phyloP scores from a whole-genome alignment of 2,329 filamentous ascomycete genomes.

The Monilinia polystroma region DNA sequence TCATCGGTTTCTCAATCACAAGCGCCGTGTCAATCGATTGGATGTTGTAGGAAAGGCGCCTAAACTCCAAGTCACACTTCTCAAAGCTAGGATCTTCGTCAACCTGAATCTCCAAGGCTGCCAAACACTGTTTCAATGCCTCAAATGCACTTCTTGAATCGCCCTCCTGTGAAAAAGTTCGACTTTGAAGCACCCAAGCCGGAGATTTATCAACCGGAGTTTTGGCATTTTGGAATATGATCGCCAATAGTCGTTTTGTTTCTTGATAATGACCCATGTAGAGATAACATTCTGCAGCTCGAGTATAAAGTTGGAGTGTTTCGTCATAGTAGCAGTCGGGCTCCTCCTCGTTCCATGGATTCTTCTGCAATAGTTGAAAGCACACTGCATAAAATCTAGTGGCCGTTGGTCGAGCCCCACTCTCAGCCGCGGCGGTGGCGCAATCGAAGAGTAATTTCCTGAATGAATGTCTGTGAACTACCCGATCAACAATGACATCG shows the following conservation, averaged over 20 bases:
- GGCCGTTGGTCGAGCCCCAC: conserved; percentile 77
- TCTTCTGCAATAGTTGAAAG: conserved; percentile 72
- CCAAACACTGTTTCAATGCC: conserved; percentile 68
- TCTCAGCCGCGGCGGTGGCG: conserved; percentile 75
- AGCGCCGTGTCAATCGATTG: conserved; percentile 54
- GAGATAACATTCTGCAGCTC: conserved; percentile 78
- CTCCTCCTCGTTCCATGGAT: conserved; percentile 69
- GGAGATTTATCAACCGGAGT: conserved; percentile 77
- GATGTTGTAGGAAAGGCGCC: conserved; percentile 59
- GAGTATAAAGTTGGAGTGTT: conserved; percentile 75
- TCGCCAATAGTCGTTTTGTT: conserved; percentile 66
- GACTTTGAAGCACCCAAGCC: conserved; percentile 78
- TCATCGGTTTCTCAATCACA: conserved; percentile 46
- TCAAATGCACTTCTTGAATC: conserved; percentile 68
- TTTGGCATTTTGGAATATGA: conserved; percentile 68
- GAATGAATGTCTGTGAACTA: conserved; percentile 62
- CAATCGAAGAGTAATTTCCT: conserved; percentile 72
- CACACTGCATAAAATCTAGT: conserved; percentile 79
- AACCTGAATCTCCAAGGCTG: conserved; percentile 65
- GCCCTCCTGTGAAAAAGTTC: conserved; percentile 73
- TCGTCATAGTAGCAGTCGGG: conserved; percentile 83
- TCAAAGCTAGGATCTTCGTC: conserved; percentile 68
- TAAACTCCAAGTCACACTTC: conserved; percentile 74
- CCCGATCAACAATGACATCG: conserved; percentile 67
- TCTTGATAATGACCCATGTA: conserved; percentile 71